Evolutionary conservation across 352 stramenopile genomes (phyloP), one percentile per base, ranked within the genome.

Genomic region (Elongisporangium undulatum): DNA sequence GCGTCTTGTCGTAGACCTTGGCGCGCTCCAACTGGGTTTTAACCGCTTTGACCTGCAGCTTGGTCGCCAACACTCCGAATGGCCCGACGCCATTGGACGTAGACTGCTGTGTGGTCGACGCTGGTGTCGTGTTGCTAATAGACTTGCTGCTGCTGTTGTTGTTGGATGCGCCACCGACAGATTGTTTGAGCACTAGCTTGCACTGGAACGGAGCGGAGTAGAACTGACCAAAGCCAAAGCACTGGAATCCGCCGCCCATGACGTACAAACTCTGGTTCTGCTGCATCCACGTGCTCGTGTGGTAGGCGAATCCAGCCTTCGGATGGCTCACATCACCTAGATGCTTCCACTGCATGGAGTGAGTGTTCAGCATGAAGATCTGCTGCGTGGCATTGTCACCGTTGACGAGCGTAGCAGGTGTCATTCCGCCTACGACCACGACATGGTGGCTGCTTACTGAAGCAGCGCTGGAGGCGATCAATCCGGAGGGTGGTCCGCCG

Each of bases 171-270:
- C 15, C 16, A 53, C 24, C 24, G 38, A 19, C 23, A 50, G 56
- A 23, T 4, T 45, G 9, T 23, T 52, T 54, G 20, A 87, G n/a
- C 10, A 72, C 68, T 13, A 92, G 54, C 16, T 83, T 61, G 48
- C 77, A 90, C n/a, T 72, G 67, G 55, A 85, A 79, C 24, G 70
- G 61, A 21, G 76, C 77, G 22, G 82, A 90, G 64, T 93, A 94
- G 56, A 90, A 82, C 41, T 91, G 79, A 0, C 81, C 86, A 61
- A 94, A 95, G 15, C 86, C 86, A 72, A 92, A 95, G 51, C 78
- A 88, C 64, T 95, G 86, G 56, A 90, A 92, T 5, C 86, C 84
- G 50, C 86, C 86, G 0, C 86, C 86, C 13, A 92, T 56, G 49
- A 92, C 58, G 54, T 80, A 82, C 41, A 78, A 61, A 16, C 63